A percentile compares a stretch with the other conserved stretches of the same genome.
These are phyloP conservation scores for Pichia sp. DNA, from an alignment of 1,139 yeast genomes.

Conservation along the genomic window DNA sequence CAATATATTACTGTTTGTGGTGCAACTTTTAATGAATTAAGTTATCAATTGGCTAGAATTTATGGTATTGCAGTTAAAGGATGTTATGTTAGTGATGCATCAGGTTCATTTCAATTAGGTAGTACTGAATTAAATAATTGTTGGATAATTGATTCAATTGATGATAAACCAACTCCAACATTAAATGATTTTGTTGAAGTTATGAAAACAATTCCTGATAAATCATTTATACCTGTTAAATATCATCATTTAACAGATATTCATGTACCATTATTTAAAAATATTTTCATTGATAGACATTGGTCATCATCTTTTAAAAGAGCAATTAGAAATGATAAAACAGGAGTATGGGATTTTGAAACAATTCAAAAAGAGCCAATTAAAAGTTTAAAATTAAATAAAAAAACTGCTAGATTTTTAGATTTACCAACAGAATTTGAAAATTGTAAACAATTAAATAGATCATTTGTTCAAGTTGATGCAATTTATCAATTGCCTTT, in stretches of 20 bases:
- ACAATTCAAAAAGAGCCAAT: constrained; percentile 56
- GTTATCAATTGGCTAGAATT: constrained; percentile 83
- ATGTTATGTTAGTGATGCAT: constrained; percentile 71
- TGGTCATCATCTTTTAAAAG: constrained; percentile 71
- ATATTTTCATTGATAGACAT: constrained; percentile 73
- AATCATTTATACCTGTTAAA: constrained; percentile 61
- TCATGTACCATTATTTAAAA: constrained; percentile 62
- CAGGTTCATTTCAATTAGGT: constrained; percentile 70
- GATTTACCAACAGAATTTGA: constrained; percentile 59
- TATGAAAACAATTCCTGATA: constrained; percentile 72
- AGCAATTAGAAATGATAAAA: constrained; percentile 70
- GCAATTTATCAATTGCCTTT: constrained; percentile 61
- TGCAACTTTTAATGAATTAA: constrained; percentile 75
- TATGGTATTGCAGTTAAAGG: constrained; percentile 82
- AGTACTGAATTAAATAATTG: constrained; percentile 50
- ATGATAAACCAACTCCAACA: constrained; percentile 66
- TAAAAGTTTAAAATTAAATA: constrained; percentile 34
- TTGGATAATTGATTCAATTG: constrained; percentile 75
- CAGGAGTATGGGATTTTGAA: constrained; percentile 85
- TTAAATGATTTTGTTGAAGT: constrained; percentile 72
- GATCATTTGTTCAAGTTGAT: constrained; percentile 64
- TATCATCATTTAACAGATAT: constrained; percentile 78
- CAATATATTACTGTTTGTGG: constrained; percentile 81
- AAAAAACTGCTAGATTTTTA: constrained; percentile 64
- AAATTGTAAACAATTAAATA: constrained; percentile 49